Percentiles rank a stretch among this genome's conserved stretches.
Evolutionary conservation across 2,329 filamentous ascomycete genomes (phyloP).

Genomic region (Fusarium mundagurra): DNA sequence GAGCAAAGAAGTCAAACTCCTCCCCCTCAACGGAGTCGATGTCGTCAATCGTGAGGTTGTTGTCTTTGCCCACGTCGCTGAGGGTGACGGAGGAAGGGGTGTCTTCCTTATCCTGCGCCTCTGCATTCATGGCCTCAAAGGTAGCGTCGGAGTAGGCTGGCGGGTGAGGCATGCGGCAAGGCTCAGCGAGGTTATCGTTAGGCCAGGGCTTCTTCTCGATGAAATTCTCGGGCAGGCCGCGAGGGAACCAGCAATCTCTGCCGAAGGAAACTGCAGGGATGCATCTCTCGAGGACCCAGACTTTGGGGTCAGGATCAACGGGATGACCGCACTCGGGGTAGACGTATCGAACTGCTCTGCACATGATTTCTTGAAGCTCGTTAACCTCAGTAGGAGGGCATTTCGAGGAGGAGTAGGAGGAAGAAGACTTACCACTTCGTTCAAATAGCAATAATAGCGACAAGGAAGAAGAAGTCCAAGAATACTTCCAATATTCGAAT

Average conservation of each 20-base stretch:
- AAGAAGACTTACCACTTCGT: neutral
- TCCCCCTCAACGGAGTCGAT: neutral
- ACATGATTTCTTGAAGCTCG: constrained; percentile 28
- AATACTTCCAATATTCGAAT: neutral
- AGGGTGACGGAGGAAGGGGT: neutral
- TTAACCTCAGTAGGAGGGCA: neutral
- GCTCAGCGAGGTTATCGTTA: neutral
- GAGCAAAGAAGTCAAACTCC: neutral
- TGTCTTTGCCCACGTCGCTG: neutral
- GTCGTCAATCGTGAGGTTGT: neutral
- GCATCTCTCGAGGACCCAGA: constrained; percentile 33
- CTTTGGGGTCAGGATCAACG: neutral
- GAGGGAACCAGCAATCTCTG: constrained; percentile 37
- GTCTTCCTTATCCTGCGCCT: neutral
- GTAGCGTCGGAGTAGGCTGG: neutral
- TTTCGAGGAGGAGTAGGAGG: neutral
- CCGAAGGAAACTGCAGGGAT: neutral
- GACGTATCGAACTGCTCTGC: constrained; percentile 34
- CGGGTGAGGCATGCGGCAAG: neutral
- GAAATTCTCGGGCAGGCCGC: neutral
- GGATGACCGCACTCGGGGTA: constrained; percentile 39
- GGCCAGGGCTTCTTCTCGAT: constrained; percentile 19
- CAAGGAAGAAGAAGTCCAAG: neutral
- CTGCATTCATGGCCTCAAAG: neutral
- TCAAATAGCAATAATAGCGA: neutral